A percentile compares a stretch with the other conserved stretches of the same genome.
phyloP scores from a whole-genome alignment of 2,329 filamentous ascomycete genomes.

The Fusarium sp. region DNA sequence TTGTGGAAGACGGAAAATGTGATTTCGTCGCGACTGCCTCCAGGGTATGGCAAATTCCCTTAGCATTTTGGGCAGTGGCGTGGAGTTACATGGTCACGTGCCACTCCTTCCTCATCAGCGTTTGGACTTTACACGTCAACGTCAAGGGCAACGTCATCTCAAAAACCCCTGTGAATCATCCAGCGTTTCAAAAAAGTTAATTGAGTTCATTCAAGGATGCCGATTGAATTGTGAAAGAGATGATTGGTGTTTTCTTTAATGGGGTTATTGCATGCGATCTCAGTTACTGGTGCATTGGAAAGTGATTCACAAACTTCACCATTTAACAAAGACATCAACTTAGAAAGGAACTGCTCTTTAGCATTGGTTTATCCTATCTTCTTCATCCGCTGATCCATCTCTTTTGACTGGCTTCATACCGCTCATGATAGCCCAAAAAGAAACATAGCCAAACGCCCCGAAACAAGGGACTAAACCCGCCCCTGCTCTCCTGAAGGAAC shows the following conservation, averaged over 20 bases:
- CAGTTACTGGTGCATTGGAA: neutral
- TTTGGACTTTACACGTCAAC: neutral
- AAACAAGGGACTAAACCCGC: constrained; percentile 34
- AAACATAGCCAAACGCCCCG: constrained; percentile 40
- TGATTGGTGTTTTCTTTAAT: neutral
- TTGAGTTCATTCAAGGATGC: neutral
- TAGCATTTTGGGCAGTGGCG: neutral
- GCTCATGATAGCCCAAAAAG: constrained; percentile 43
- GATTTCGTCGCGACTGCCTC: neutral
- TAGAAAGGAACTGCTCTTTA: constrained; percentile 38
- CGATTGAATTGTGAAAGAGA: neutral
- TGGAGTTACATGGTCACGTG: constrained; percentile 22
- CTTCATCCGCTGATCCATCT: constrained; percentile 32
- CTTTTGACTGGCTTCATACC: constrained; percentile 42
- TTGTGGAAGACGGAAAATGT: neutral
- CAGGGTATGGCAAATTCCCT: constrained; percentile 16
- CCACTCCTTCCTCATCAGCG: neutral
- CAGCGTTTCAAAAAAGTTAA: neutral
- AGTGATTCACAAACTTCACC: neutral
- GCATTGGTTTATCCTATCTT: constrained; percentile 41
- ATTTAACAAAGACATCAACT: neutral
- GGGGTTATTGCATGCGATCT: neutral
- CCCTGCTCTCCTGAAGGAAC: constrained; percentile 37
- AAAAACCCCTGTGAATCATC: neutral
- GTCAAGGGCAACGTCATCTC: neutral